Evolutionary conservation across 345 rosid species (phyloP), one percentile per base, ranked within the genome.

Genomic region (Aurinia saxatilis): DNA sequence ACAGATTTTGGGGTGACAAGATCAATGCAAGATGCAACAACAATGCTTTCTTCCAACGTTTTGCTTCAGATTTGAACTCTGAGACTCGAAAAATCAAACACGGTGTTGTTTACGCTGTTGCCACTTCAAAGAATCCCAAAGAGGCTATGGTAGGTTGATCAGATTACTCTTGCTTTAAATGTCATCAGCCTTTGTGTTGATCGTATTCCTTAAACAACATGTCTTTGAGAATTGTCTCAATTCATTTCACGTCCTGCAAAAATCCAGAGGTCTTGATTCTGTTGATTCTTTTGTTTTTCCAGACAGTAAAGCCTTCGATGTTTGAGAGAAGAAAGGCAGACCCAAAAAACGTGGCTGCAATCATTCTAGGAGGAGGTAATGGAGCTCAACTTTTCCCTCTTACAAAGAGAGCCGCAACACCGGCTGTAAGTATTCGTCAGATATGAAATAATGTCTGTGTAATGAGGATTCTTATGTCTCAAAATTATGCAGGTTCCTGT

Each of bases 341-440:
- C 66, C 96, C 96, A 0, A 85, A 92, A 63, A 89, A 87, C 63
- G 90, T 92, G 14, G 98, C 91, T 60, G 80, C 97, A 0, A 73
- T 92, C 75, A 85, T 92, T 78, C 65, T 92, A 47, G 98, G 98
- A 66, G 98, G 98, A 64, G 98, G 98, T 54, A 75, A 88, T 18
- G 98, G 98, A 68, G 83, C 84, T 77, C 80, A 85, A 19, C 92
- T 92, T 62, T 87, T 87, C 69, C 98, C 98, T 39, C 96, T 92
- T 21, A 92, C 98, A 54, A 77, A 60, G 76, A 82, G 93, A 71
- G 80, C 96, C 13, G 98, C 98, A 31, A 85, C 88, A 42, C 98
- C 98, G 7, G 98, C 98, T 64, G 98, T 92, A 75, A 83, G 88
- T 48, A 42, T 5, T 30, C 34, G 14, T 46, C 33, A 16, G 18